These are phyloP conservation scores for Clohesyomyces aquaticus DNA, from an alignment of 495 filamentous ascomycete genomes.

Conservation along the genomic window DNA sequence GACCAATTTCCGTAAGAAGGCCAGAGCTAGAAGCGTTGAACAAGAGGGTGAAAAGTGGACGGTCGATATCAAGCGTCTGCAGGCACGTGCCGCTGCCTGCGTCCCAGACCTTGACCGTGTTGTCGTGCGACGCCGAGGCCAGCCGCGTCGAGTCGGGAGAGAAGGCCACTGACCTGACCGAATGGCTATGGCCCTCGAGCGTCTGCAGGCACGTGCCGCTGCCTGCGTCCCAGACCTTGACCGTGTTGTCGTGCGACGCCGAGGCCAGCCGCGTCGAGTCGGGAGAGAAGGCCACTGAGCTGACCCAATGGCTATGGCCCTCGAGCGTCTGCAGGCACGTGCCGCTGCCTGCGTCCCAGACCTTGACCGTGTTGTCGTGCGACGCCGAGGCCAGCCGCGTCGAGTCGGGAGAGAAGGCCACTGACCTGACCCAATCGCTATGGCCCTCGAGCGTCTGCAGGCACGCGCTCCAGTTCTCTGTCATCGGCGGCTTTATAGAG, in stretches of 20 bases:
- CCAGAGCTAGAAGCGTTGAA: neutral
- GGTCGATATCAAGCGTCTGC: neutral
- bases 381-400: neutral
- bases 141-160: neutral
- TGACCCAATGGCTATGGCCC: too few relatives aligned
- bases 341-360: neutral
- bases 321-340: neutral
- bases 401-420: neutral
- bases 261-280: neutral
- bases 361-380: neutral
- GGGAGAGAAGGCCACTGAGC: too few relatives aligned
- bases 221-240: neutral
- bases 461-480: too few relatives aligned
- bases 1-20: neutral
- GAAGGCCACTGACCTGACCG: too few relatives aligned
- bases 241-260: neutral
- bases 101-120: neutral
- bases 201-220: neutral
- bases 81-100: neutral
- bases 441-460: neutral
- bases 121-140: neutral
- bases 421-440: too few relatives aligned
- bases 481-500: too few relatives aligned
- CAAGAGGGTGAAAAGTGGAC: conserved; percentile 27
- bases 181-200: too few relatives aligned